phyloP scores from a whole-genome alignment of 163 green algal genomes.

The Scenedesmus sp. region DNA sequence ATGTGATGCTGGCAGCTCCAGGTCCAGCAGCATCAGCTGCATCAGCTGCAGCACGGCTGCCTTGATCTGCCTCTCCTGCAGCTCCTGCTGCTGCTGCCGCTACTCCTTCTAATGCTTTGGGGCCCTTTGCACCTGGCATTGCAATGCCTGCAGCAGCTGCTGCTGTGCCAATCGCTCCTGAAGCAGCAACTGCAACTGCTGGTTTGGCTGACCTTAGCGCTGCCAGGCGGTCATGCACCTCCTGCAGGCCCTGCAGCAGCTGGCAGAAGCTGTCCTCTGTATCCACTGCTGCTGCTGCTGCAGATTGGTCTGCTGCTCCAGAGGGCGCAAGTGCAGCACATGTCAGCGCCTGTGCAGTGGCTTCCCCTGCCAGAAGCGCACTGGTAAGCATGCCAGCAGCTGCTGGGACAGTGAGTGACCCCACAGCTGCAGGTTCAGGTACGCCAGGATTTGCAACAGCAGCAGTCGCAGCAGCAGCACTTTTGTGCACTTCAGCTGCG shows the following conservation, averaged over 20 bases:
- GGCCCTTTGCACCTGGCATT: background rate
- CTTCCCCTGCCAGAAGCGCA: background rate
- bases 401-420: background rate
- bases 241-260: slow-evolving; percentile 5
- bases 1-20: background rate
- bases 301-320: background rate
- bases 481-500: background rate
- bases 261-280: slow-evolving; percentile 27
- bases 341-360: background rate
- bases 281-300: background rate
- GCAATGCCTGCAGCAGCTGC: background rate
- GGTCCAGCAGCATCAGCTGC: background rate
- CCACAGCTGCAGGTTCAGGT: background rate
- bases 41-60: background rate
- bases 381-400: background rate
- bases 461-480: background rate
- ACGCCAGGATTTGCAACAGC: background rate
- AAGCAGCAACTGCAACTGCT: background rate
- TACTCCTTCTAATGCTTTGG: background rate
- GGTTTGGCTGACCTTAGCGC: background rate
- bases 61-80: background rate
- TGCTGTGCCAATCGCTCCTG: background rate
- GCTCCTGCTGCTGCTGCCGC: background rate
- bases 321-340: background rate
- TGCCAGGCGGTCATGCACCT: slow-evolving; percentile 9